A percentile compares a stretch with the other conserved stretches of the same genome.
Evolutionary conservation across 768 basidiomycete genomes (phyloP).

Genomic region (Mycena kentingensis): DNA sequence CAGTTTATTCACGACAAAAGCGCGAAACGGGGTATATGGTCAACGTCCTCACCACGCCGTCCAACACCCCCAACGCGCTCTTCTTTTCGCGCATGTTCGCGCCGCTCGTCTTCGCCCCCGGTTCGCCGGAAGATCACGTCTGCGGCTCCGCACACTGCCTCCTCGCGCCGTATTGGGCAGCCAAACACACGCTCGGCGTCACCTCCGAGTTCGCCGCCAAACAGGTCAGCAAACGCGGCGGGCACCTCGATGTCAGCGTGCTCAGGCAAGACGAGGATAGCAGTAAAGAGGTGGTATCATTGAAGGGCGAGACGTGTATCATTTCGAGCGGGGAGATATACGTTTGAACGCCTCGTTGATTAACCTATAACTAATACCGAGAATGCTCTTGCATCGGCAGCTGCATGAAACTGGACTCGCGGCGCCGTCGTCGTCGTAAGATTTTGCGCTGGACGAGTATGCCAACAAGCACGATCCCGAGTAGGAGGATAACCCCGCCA

Average conservation of each 20-base stretch:
- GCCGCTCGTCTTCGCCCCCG: conserved; percentile 32
- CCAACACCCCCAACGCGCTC: conserved; percentile 32
- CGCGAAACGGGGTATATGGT: conserved; percentile 35
- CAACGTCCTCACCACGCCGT: conserved; percentile 42
- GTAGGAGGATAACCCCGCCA: conserved; percentile 7
- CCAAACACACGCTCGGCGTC: conserved; percentile 34
- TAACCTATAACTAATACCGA: too few relatives aligned
- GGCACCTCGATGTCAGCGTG: conserved; percentile 44
- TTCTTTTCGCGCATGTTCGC: conserved; percentile 58
- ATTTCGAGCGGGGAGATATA: conserved; percentile 38
- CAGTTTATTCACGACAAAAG: conserved; percentile 21
- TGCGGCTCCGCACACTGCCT: conserved; percentile 58
- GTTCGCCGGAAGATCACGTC: conserved; percentile 46
- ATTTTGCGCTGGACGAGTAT: conserved; percentile 8
- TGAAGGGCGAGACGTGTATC: conserved; percentile 39
- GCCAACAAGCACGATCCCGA: neutral
- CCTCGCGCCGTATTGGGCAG: conserved; percentile 51
- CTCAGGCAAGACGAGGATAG: too few relatives aligned
- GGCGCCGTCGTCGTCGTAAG: conserved; percentile 8
- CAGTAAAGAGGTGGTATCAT: conserved; percentile 30
- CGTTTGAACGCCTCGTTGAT: conserved; percentile 10
- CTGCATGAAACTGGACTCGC: too few relatives aligned
- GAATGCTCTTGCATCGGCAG: too few relatives aligned
- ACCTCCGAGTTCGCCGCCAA: conserved; percentile 42
- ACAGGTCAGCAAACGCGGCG: conserved; percentile 55